phyloP scores from a whole-genome alignment of 2,329 filamentous ascomycete genomes.

The Aspergillus latus region DNA sequence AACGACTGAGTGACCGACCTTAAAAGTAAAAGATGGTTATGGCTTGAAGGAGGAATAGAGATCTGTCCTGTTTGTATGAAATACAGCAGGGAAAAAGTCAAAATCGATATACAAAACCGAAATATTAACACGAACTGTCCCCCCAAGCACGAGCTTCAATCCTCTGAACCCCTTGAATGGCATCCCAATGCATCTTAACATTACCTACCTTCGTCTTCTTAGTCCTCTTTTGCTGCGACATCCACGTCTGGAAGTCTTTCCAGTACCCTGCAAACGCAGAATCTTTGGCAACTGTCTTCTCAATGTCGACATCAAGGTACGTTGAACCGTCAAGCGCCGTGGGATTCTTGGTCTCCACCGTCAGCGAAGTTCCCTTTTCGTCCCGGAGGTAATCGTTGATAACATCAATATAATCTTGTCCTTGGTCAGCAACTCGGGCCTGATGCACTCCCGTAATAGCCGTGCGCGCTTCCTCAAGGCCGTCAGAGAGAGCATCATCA shows the following conservation, averaged over 20 bases:
- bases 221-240: not conserved
- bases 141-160: too few relatives aligned
- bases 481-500: not conserved
- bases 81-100: too few relatives aligned
- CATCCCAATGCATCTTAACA: not conserved
- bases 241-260: constrained; percentile 1
- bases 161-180: not conserved
- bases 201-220: not conserved
- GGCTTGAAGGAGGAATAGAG: too few relatives aligned
- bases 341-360: not conserved
- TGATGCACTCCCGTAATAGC: not conserved
- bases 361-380: not conserved
- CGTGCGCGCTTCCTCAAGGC: not conserved
- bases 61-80: too few relatives aligned
- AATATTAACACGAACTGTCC: too few relatives aligned
- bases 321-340: not conserved
- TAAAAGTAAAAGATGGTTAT: too few relatives aligned
- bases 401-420: not conserved
- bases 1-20: too few relatives aligned
- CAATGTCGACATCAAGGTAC: not conserved
- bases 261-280: not conserved
- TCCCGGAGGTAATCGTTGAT: not conserved
- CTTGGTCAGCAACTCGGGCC: not conserved
- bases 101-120: too few relatives aligned
- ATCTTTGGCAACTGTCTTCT: not conserved